A percentile compares a stretch with the other conserved stretches of the same genome.
Conservation (phyloP, 2,329 filamentous ascomycete species). For the Pezicula radicicola region DNA sequence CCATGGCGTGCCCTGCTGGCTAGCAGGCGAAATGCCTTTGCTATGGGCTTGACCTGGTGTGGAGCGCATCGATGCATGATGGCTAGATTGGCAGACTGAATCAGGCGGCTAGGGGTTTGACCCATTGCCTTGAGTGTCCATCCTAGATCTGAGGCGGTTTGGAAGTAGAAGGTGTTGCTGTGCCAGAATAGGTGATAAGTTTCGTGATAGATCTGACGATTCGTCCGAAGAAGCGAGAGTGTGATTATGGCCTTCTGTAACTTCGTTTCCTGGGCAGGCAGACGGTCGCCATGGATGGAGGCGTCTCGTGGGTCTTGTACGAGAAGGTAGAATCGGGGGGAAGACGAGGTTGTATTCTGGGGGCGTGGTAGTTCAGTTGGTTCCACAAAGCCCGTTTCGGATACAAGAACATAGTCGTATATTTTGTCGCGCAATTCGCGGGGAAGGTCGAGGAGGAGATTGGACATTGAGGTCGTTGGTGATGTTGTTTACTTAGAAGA, state of each 20-base stretch:
- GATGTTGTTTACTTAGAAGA: too few relatives aligned
- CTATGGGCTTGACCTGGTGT: not conserved
- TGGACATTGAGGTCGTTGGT: slow-evolving; percentile 5
- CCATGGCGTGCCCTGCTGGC: not conserved
- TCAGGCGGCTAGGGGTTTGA: slow-evolving; percentile 1
- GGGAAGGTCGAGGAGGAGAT: slow-evolving; percentile 9
- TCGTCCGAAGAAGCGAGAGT: slow-evolving; percentile 14
- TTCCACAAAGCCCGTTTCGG: not conserved
- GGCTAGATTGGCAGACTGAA: not conserved
- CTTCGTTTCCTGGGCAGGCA: not conserved
- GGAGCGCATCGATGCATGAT: not conserved
- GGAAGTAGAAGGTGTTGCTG: slow-evolving; percentile 10
- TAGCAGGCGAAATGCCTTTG: not conserved
- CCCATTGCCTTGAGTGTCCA: slow-evolving; percentile 10
- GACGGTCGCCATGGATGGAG: too few relatives aligned
- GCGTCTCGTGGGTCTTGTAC: too few relatives aligned
- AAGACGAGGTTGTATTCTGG: not conserved
- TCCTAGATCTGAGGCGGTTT: not conserved
- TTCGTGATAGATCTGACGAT: slow-evolving; percentile 20
- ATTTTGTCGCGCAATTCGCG: slow-evolving; percentile 15
- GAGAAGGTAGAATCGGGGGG: not conserved
- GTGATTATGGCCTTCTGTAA: slow-evolving; percentile 5
- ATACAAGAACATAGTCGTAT: slow-evolving; percentile 6
- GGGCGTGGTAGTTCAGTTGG: not conserved
- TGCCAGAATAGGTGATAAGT: slow-evolving; percentile 14